Base-by-base conservation (phyloP, 768 basidiomycete genomes). In the Rhodotorula taiwanensis region DNA sequence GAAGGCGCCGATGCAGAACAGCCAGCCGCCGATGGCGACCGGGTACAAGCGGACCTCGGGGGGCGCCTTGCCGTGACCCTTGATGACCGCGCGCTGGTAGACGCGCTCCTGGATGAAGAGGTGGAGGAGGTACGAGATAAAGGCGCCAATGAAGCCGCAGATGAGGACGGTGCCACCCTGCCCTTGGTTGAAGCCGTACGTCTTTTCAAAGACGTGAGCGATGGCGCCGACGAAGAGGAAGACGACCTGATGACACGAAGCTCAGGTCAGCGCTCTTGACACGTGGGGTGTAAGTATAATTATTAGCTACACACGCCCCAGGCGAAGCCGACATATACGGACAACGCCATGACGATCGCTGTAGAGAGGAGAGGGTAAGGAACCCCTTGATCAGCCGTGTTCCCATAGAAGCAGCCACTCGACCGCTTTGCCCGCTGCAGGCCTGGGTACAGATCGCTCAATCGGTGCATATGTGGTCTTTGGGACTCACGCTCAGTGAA, bases 31-130 rank as follows among this genome's bases (percentile, higher is more conserved):
- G 41, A 73, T 33, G 0, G 66, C 63, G 25, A 56, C 27, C 0
- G 70, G 45, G 60, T 71, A 70, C 2, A 73, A 62, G 6, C 72
- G 58, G 10, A 70, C 69, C 62, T 73, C 70, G 9, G 72, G 72
- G 5, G 25, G 33, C 2, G 72, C 72, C 34, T 65, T 53, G 9
- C 72, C 72, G 34, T 60, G 47, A 1, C 72, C 72, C 14, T 45
- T 42, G 5, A 9, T 21, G 25, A 71, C 25, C 3, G 70, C 60
- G 11, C 50, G 30, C 21, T 52, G 62, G 50, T 63, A 64, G 27
- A 68, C 30, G 2, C 41, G 52, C 52, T 71, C 70, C 42, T 68
- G 66, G 15, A 68, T 44, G 5, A 30, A 48, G 34, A 59, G 39
- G 56, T 62, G 64, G 41, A 52, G 44, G 27, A 53, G 21, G 58